Evolutionary conservation across 306 rosid genomes (phyloP), one percentile per base, ranked within the genome.

Genomic region (Leucaena leucocephala): DNA sequence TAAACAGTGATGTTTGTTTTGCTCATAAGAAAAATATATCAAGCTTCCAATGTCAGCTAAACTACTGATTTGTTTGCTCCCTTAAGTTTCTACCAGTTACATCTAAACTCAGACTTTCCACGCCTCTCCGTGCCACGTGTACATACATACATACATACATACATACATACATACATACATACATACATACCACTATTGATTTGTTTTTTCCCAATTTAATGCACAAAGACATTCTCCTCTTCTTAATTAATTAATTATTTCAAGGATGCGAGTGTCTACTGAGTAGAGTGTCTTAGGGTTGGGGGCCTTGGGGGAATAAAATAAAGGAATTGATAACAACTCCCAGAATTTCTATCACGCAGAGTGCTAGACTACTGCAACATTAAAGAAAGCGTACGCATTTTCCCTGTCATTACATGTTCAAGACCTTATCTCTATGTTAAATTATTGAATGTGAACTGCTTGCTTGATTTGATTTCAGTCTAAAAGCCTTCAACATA

Each of bases 21-120:
- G 44, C 71, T 55, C 68, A 70, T 76, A 80, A 84, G 65, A 78
- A 81, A 78, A 71, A 68, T 27, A 27, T 27, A 27, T 40, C 66
- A 34, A 72, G 71, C 77, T 84, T 87, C 46, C 58, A 80, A 19
- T 76, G 83, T 89, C 85, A 80, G 91, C 85, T 86, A 87, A 92
- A 88, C 93, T 82, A 92, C 89, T 90, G 91, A 83, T 69, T 92
- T 86, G 87, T 86, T 89, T 89, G 68, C 77, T 80, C 80, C 72
- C 67, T 81, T 46, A 92, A 84, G 91, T 90, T 89, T 90, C 97
- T 85, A 90, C 87, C 96, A 77, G 80, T 82, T 89, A 72, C 93
- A 89, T 87, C 93, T 86, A 86, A 83, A 83, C 90, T 82, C 66
- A 36, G 90, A 92, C 93, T 89, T 90, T 88, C 61, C 35, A 27